Conservation (phyloP, 129 eudicot genomes). For the Ambrosia artemisiifolia region DNA sequence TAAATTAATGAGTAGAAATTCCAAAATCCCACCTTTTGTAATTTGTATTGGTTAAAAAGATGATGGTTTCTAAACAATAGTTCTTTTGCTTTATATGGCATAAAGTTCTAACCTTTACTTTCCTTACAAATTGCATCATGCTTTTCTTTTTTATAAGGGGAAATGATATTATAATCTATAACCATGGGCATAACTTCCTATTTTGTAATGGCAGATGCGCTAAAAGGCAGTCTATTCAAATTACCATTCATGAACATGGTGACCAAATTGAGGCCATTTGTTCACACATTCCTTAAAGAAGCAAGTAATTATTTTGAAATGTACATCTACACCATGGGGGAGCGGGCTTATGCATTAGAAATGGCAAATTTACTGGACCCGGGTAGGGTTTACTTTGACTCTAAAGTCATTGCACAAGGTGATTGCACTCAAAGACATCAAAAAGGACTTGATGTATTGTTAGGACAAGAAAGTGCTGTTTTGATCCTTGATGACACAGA, state of each 20-base stretch:
- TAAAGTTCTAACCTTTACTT: neutral
- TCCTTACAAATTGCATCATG: neutral
- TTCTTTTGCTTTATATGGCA: neutral
- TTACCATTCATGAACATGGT: constrained; percentile 60
- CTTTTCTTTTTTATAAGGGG: neutral
- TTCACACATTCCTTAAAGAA: constrained; percentile 64
- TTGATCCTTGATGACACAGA: constrained; percentile 94
- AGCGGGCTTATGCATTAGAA: constrained; percentile 72
- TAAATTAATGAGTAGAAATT: no score
- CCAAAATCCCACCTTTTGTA: no score
- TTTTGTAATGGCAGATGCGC: constrained; percentile 35
- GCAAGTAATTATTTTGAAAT: constrained; percentile 73
- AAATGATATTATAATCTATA: neutral
- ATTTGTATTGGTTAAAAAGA: neutral
- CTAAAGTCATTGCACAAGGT: constrained; percentile 37
- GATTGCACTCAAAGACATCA: constrained; percentile 38
- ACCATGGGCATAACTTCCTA: neutral
- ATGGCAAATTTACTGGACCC: constrained; percentile 51
- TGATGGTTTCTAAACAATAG: neutral
- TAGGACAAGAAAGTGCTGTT: constrained; percentile 79
- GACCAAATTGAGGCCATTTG: constrained; percentile 85
- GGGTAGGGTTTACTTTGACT: constrained; percentile 29
- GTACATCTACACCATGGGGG: constrained; percentile 96
- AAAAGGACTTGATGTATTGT: constrained; percentile 91
- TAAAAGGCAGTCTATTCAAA: constrained; percentile 52